A percentile compares a stretch with the other conserved stretches of the same genome.
Conservation (phyloP, 176 grass and related monocot species). For the Musa acuminata region DNA sequence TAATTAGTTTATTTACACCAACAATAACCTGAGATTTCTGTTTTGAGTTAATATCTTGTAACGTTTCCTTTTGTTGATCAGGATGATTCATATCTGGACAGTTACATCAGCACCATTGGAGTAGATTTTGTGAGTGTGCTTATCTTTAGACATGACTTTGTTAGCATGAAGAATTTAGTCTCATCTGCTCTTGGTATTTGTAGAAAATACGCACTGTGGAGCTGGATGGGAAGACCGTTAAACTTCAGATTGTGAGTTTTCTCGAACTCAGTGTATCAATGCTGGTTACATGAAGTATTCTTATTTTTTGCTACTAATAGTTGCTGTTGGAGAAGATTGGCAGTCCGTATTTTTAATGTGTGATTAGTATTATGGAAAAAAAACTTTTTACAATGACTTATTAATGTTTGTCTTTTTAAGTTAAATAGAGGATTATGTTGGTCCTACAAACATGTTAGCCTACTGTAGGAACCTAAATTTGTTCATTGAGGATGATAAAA, state of each 20-base stretch:
- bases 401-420: not conserved
- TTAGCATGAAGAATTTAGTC: constrained; percentile 1
- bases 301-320: not conserved
- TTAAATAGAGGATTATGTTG: not conserved
- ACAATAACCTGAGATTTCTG: not conserved
- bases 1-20: too few species aligned
- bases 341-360: not conserved
- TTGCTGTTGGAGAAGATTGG: not conserved
- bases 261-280: not conserved
- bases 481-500: not conserved
- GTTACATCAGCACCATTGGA: constrained; percentile 82
- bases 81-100: constrained; percentile 78
- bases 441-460: not conserved
- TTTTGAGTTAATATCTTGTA: not conserved
- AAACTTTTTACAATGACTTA: not conserved
- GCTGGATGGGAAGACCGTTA: constrained; percentile 73
- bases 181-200: constrained; percentile 5
- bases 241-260: constrained; percentile 68
- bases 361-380: not conserved
- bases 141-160: not conserved
- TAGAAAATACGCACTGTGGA: constrained; percentile 84
- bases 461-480: not conserved
- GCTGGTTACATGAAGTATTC: not conserved
- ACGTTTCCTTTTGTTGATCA: constrained; percentile 17
- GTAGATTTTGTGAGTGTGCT: constrained; percentile 61